Percentiles rank a stretch among this genome's conserved stretches.
These are phyloP conservation scores for Silene latifolia DNA, from an alignment of 148 eudicot species.

Conservation along the genomic window DNA sequence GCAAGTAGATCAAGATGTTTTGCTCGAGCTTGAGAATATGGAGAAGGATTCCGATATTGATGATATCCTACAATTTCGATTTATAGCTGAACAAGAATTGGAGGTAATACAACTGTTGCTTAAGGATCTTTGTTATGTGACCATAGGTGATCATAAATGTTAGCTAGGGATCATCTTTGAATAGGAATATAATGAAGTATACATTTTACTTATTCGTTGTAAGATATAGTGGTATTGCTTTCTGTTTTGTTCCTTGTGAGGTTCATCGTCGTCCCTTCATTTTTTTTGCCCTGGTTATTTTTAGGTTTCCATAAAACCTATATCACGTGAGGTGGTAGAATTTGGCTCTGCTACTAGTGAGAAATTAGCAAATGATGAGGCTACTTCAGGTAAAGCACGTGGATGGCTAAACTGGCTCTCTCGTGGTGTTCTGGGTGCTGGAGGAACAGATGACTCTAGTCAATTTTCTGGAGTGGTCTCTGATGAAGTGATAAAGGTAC, in stretches of 20 bases:
- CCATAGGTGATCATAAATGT: not conserved
- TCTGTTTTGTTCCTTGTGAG: not conserved
- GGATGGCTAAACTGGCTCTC: conserved; percentile 99
- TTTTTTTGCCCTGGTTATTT: conserved; percentile 1
- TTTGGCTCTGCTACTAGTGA: conserved; percentile 30
- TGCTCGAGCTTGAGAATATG: conserved; percentile 69
- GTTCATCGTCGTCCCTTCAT: too few relatives aligned
- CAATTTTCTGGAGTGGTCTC: conserved; percentile 97
- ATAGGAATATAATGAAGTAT: not conserved
- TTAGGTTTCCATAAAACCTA: conserved; percentile 57
- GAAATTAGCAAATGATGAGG: conserved; percentile 49
- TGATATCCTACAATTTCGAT: conserved; percentile 79
- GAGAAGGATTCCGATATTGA: conserved; percentile 80
- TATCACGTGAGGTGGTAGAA: conserved; percentile 35
- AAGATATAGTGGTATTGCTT: not conserved
- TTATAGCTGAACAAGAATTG: conserved; percentile 71
- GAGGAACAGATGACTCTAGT: conserved; percentile 93
- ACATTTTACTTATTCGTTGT: not conserved
- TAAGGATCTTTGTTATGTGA: conserved; percentile 2
- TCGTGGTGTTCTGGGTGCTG: conserved; percentile 96
- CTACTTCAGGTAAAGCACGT: conserved; percentile 55
- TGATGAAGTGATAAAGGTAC: conserved; percentile 92
- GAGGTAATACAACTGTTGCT: conserved; percentile 47
- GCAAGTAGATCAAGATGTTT: conserved; percentile 60
- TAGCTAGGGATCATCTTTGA: not conserved